Base-by-base conservation (phyloP, 2,329 filamentous ascomycete species). In the Penicillium sp. region DNA sequence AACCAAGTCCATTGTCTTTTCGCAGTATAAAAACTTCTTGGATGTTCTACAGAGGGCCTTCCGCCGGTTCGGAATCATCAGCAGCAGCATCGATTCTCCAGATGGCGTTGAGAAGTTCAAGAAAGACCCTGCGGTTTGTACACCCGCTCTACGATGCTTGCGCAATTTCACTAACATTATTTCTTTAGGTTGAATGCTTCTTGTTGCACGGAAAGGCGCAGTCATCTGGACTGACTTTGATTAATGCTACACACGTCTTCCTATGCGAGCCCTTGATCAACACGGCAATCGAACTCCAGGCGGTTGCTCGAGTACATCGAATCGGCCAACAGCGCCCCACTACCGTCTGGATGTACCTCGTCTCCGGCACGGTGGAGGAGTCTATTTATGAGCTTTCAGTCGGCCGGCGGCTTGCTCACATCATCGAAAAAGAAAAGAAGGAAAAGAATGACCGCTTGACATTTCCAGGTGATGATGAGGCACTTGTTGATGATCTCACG, bases 181-280 rank as follows among this genome's bases (percentile, higher is more conserved):
- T 42, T 40, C 9, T 27, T 27, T 44, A 75, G 72, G 66, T 86
- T 5, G 89, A 96, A 66, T 91, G 87, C 59, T 92, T 98, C 59
- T 77, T 97, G 3, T 79, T 98, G 12, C 90, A 96, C 65, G 91
- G 91, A 5, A 88, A 90, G 57, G 87, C 89, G 0, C 89, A 95
- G 66, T 87, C 89, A 0, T 91, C 88, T 1, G 93, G 93, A 0
- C 77, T 98, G 27, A 97, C 95, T 54, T 80, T 98, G 0, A 87
- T 95, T 57, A 92, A 95, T 61, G 93, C 92, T 4, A 95, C 84
- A 42, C 90, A 97, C 65, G 90, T 97, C 1, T 95, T 97, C 64
- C 79, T 98, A 4, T 95, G 90, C 67, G 93, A 98, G 66, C 93
- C 93, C 2, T 76, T 97, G 3, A 83, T 97, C 59, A 95, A 97